Evolutionary conservation across 345 rosid genomes (phyloP), one percentile per base, ranked within the genome.

Genomic region (Ceriops tagal): DNA sequence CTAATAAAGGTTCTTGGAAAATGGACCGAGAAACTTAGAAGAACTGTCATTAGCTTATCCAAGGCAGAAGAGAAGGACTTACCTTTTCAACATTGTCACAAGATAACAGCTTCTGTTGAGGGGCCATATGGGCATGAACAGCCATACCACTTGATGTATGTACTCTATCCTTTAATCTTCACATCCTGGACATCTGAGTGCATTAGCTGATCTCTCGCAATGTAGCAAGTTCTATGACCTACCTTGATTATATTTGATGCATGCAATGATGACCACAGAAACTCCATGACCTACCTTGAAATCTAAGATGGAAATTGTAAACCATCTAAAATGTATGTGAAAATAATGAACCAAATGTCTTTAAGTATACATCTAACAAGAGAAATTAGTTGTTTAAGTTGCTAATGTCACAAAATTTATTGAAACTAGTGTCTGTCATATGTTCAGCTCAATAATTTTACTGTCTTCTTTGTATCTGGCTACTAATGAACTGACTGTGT

Each of bases 111-210:
- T 72, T 91, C 82, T 10, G 91, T 91, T 7, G 97, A 93, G 77
- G 98, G 98, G 20, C 98, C 96, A 59, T 93, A 91, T 22, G 93
- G 96, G 51, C 96, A 89, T 65, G 93, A 92, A 78, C 75, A 70
- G 34, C 93, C 93, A 18, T 88, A 91, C 72, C 91, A 93, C 77
- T 79, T 93, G 80, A 85, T 71, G 93, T 93, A 83, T 57, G 71
- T 63, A 26, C 53, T 73, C 67, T 69, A 24, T 21, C 53, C 28
- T 59, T 34, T 34, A 10, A 49, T 43, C 5, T 43, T 43, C 47
- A 39, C 47, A 39, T 39, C 16, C 16, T 11, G 20, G 27, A 24
- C 28, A 24, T 56, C 5, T 56, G 28, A 27, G 18, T 56, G 31
- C 3, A 13, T 22, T 11, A 11, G 49, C 18, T 11, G 49, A 43